These are phyloP conservation scores for Drechslerella coelobrocha DNA, from an alignment of 2,329 filamentous ascomycete genomes.

Conservation along the genomic window DNA sequence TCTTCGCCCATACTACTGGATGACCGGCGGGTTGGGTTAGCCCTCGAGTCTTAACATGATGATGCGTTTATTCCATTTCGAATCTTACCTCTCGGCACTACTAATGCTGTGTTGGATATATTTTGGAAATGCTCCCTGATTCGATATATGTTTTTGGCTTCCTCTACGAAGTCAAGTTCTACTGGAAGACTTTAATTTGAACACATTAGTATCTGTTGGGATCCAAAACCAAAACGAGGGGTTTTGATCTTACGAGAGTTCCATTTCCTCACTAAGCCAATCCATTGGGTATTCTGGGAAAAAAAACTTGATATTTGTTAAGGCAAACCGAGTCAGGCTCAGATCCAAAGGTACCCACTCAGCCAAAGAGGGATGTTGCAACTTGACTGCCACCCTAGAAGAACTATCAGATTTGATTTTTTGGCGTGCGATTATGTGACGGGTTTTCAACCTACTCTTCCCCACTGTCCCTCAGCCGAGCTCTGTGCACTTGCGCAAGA, in stretches of 20 bases:
- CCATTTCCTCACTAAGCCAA: conserved; percentile 94
- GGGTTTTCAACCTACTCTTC: conserved; percentile 63
- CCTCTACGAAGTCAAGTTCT: conserved; percentile 86
- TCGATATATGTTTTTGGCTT: conserved; percentile 81
- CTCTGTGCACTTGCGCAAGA: conserved; percentile 90
- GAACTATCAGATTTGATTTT: background rate
- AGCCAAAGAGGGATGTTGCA: conserved; percentile 88
- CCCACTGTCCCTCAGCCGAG: conserved; percentile 79
- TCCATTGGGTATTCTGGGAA: conserved; percentile 98
- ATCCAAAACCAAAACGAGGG: background rate
- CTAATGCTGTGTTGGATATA: conserved; percentile 75
- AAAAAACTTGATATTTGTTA: conserved; percentile 85
- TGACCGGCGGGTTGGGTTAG: conserved; percentile 45
- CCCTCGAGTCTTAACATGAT: background rate
- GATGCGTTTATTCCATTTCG: background rate
- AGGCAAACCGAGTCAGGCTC: conserved; percentile 84
- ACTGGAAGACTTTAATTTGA: conserved; percentile 68
- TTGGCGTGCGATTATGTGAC: background rate
- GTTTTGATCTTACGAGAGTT: conserved; percentile 66
- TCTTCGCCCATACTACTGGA: conserved; percentile 80
- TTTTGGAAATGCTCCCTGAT: conserved; percentile 81
- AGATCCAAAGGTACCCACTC: conserved; percentile 91
- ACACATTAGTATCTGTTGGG: background rate
- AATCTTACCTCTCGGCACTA: conserved; percentile 73
- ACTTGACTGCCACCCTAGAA: conserved; percentile 87